Percentiles rank a stretch among this genome's conserved stretches.
Evolutionary conservation across 306 rosid species (phyloP).

Genomic region (Lathyrus oleraceus): DNA sequence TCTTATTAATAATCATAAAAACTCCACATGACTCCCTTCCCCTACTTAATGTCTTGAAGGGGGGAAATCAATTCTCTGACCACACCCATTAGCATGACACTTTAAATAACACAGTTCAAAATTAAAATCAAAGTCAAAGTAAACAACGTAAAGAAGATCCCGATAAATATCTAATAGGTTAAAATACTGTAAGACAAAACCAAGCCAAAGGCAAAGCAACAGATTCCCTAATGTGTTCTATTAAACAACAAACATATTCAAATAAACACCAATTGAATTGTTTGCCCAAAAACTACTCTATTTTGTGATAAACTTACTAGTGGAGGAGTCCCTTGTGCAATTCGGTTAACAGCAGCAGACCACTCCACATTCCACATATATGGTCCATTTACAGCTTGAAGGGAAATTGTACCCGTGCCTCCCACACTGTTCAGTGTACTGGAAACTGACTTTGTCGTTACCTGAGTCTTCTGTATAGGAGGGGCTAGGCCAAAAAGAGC

Average conservation of each 20-base stretch:
- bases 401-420: slow-evolving; percentile 75
- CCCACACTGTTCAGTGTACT: slow-evolving; percentile 80
- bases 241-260: slow-evolving; percentile 10
- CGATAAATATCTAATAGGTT: not conserved
- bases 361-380: slow-evolving; percentile 92
- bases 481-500: slow-evolving; percentile 99
- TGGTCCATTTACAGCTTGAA: slow-evolving; percentile 95
- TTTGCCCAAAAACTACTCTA: slow-evolving; percentile 8
- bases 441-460: slow-evolving; percentile 70
- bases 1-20: not conserved
- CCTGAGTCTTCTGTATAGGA: slow-evolving; percentile 71
- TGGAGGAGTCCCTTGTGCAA: slow-evolving; percentile 98
- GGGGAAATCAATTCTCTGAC: not conserved
- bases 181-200: slow-evolving; percentile 9
- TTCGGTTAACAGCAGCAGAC: slow-evolving; percentile 83
- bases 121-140: slow-evolving; percentile 4
- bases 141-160: slow-evolving; percentile 6
- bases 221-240: slow-evolving; percentile 1
- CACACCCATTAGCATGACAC: not conserved
- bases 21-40: not conserved
- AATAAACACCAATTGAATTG: slow-evolving; percentile 15
- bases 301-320: slow-evolving; percentile 68
- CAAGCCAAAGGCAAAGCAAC: slow-evolving; percentile 18
- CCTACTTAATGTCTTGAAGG: not conserved
- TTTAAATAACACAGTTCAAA: slow-evolving; percentile 6